A percentile compares a stretch with the other conserved stretches of the same genome.
Evolutionary conservation across 352 stramenopile species (phyloP).

Genomic region (Pythium rishiriense): DNA sequence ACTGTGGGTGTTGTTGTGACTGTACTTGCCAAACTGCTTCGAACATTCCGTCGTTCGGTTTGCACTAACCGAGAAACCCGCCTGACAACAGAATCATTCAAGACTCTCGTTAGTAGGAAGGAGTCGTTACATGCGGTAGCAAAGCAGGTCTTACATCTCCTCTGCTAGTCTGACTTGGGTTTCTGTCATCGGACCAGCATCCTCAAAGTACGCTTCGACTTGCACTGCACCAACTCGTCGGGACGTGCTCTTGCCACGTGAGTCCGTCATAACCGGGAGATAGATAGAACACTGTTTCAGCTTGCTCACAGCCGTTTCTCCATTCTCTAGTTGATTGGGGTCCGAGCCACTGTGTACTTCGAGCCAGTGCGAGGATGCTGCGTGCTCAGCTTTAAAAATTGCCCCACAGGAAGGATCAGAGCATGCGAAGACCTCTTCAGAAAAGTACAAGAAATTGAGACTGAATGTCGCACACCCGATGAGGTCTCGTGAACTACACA

Average conservation of each 20-base stretch:
- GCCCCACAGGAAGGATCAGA: conserved; percentile 33
- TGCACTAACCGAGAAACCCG: conserved; percentile 3
- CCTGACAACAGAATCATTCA: conserved; percentile 4
- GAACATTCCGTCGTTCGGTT: not conserved
- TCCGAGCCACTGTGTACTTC: conserved; percentile 28
- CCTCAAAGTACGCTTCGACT: conserved; percentile 27
- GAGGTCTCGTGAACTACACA: conserved; percentile 15
- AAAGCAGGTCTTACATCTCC: conserved; percentile 19
- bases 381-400: conserved; percentile 35
- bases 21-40: no score
- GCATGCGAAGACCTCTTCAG: conserved; percentile 50
- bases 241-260: not conserved
- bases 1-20: not conserved
- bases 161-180: conserved; percentile 15
- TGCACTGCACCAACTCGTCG: conserved; percentile 20
- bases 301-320: not conserved
- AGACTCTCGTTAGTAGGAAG: no score
- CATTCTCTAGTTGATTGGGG: not conserved
- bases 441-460: conserved; percentile 76
- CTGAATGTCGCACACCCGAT: conserved; percentile 58
- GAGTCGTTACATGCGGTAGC: no score
- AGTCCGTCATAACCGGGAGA: conserved; percentile 44
- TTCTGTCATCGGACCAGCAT: conserved; percentile 24
- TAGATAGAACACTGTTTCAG: conserved; percentile 64
- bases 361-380: conserved; percentile 39